These are phyloP conservation scores for Tremella fuciformis DNA, from an alignment of 768 basidiomycete species.

Conservation along the genomic window DNA sequence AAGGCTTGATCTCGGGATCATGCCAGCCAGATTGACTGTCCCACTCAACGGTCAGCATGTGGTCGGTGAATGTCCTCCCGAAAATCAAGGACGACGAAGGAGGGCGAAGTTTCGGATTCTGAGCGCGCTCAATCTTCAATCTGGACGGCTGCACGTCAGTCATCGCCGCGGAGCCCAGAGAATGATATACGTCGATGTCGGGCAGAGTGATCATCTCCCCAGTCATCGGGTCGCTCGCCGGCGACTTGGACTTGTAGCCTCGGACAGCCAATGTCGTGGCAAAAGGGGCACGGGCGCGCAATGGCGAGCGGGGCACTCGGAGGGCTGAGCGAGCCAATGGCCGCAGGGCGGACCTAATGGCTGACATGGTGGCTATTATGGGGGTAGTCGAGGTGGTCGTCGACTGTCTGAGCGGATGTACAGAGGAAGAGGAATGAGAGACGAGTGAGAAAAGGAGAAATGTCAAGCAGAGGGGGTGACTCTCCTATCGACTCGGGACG, in stretches of 20 bases:
- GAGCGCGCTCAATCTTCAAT: slow-evolving; percentile 35
- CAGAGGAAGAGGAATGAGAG: no score
- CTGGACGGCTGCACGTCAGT: slow-evolving; percentile 28
- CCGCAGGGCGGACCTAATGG: no score
- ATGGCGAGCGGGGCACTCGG: no score
- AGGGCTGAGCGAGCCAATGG: no score
- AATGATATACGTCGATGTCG: slow-evolving; percentile 60
- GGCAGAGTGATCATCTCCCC: slow-evolving; percentile 57
- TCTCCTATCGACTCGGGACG: no score
- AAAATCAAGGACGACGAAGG: slow-evolving; percentile 70
- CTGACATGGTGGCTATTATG: no score
- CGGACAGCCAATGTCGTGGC: background rate
- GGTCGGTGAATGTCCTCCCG: slow-evolving; percentile 77
- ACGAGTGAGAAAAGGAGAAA: no score
- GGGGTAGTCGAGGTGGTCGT: no score
- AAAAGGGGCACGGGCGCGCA: no score
- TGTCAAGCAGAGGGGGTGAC: no score
- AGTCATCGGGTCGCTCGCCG: slow-evolving; percentile 56
- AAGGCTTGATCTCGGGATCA: slow-evolving; percentile 74
- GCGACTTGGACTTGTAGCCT: slow-evolving; percentile 24
- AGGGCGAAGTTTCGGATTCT: slow-evolving; percentile 64
- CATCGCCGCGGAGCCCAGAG: background rate
- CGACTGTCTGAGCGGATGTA: no score
- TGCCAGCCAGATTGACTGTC: slow-evolving; percentile 72
- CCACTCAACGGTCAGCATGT: slow-evolving; percentile 83